Evolutionary conservation across 768 basidiomycete species (phyloP).

Genomic region (Phanerodontia chrysosporium): DNA sequence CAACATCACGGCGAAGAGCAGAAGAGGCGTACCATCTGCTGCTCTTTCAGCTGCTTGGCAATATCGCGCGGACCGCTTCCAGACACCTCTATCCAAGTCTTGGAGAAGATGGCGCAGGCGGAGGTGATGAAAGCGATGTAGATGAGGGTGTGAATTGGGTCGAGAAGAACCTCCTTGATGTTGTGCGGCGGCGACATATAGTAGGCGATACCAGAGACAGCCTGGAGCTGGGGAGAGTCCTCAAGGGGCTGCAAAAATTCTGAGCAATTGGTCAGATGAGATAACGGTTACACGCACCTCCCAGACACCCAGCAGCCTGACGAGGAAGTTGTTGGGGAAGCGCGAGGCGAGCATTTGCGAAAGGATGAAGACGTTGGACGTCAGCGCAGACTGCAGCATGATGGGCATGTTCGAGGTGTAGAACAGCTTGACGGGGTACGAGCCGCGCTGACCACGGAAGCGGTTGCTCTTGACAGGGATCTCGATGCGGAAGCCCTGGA

Average conservation of each 20-base stretch:
- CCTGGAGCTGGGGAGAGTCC: conserved; percentile 88
- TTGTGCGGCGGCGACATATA: conserved; percentile 99
- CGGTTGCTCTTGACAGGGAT: conserved; percentile 97
- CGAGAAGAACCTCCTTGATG: conserved; percentile 78
- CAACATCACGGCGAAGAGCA: neutral
- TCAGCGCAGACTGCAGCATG: conserved; percentile 94
- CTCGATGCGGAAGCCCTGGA: conserved; percentile 98
- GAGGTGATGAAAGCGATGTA: conserved; percentile 92
- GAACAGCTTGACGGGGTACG: conserved; percentile 97
- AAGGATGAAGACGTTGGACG: conserved; percentile 92
- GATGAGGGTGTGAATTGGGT: conserved; percentile 89
- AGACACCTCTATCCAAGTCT: conserved; percentile 99
- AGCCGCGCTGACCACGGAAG: conserved; percentile 93
- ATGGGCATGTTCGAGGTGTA: conserved; percentile 99
- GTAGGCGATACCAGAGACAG: conserved; percentile 89
- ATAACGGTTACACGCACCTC: conserved; percentile 56
- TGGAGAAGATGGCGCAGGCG: conserved; percentile 95
- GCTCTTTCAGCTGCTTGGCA: conserved; percentile 97
- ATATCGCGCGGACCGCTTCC: conserved; percentile 94
- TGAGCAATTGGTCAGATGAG: neutral
- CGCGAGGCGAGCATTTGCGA: conserved; percentile 91
- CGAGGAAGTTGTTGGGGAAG: conserved; percentile 89
- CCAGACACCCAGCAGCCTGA: conserved; percentile 93
- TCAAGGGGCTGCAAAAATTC: conserved; percentile 70
- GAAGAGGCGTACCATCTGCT: conserved; percentile 69